A percentile compares a stretch with the other conserved stretches of the same genome.
Evolutionary conservation across 1,284 basidiomycete species (phyloP).

Genomic region (Microstroma glucosiphilum): DNA sequence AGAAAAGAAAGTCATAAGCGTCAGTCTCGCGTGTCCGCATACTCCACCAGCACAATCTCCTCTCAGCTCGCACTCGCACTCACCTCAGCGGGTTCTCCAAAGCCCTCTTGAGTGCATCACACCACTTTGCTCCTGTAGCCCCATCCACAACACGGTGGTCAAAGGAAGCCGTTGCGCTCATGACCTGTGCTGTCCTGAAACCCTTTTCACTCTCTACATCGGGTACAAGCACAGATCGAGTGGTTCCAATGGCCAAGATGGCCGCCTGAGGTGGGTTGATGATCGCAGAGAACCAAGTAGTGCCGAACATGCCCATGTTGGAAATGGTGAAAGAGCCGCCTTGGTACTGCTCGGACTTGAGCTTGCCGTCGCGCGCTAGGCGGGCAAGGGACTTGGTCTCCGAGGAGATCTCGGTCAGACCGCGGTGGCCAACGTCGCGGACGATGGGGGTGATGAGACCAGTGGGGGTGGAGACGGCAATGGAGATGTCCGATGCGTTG

Average conservation of each 20-base stretch:
- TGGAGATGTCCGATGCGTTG: constrained; percentile 91
- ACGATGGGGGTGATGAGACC: constrained; percentile 98
- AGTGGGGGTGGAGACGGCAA: constrained; percentile 91
- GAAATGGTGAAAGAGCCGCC: constrained; percentile 98
- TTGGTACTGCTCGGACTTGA: constrained; percentile 90
- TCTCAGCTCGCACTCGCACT: background rate
- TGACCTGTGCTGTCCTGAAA: constrained; percentile 61
- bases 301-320: constrained; percentile 95
- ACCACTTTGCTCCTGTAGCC: constrained; percentile 57
- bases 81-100: constrained; percentile 85
- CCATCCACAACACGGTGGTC: constrained; percentile 70
- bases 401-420: constrained; percentile 82
- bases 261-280: constrained; percentile 98
- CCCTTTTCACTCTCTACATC: constrained; percentile 77
- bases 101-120: constrained; percentile 91
- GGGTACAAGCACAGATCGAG: constrained; percentile 77
- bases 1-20: background rate
- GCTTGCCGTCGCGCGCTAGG: constrained; percentile 93
- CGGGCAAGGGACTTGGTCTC: constrained; percentile 86
- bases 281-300: constrained; percentile 91
- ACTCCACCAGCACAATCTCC: background rate
- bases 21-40: background rate
- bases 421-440: constrained; percentile 84
- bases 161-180: constrained; percentile 92
- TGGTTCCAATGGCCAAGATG: constrained; percentile 89